These are phyloP conservation scores for Candida taoyuanica DNA, from an alignment of 805 yeast species.

Conservation along the genomic window DNA sequence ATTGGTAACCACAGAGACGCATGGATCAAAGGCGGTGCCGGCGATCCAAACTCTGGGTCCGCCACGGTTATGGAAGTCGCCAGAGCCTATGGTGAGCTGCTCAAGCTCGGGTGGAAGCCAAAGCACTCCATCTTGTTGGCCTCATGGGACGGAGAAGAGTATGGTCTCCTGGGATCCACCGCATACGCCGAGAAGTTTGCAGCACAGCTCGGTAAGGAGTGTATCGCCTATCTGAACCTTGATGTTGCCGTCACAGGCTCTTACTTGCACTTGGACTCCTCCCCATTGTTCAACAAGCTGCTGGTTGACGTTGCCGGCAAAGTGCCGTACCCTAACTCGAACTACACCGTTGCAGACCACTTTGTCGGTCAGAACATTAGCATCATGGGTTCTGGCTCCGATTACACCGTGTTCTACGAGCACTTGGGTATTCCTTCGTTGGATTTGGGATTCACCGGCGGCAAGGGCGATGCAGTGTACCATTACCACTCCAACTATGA, in stretches of 20 bases:
- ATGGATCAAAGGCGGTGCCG: slow-evolving; percentile 77
- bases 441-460: slow-evolving; percentile 51
- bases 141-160: slow-evolving; percentile 85
- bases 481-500: slow-evolving; percentile 77
- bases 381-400: slow-evolving; percentile 67
- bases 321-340: slow-evolving; percentile 41
- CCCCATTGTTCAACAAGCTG: slow-evolving; percentile 53
- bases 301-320: slow-evolving; percentile 40
- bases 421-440: slow-evolving; percentile 56
- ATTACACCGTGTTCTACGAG: slow-evolving; percentile 57
- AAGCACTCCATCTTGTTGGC: slow-evolving; percentile 59
- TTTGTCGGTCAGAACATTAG: slow-evolving; percentile 32
- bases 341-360: slow-evolving; percentile 25
- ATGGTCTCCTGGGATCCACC: slow-evolving; percentile 69
- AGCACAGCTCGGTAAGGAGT: slow-evolving; percentile 40
- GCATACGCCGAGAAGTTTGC: slow-evolving; percentile 69
- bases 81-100: slow-evolving; percentile 49
- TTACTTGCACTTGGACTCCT: slow-evolving; percentile 42
- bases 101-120: slow-evolving; percentile 60
- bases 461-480: slow-evolving; percentile 51
- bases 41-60: slow-evolving; percentile 74
- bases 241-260: slow-evolving; percentile 63
- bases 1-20: slow-evolving; percentile 79
- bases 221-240: slow-evolving; percentile 63
- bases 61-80: slow-evolving; percentile 62